These are phyloP conservation scores for Coemansia sp. DNA, from an alignment of 192 early-diverging fungal genomes.

Conservation along the genomic window DNA sequence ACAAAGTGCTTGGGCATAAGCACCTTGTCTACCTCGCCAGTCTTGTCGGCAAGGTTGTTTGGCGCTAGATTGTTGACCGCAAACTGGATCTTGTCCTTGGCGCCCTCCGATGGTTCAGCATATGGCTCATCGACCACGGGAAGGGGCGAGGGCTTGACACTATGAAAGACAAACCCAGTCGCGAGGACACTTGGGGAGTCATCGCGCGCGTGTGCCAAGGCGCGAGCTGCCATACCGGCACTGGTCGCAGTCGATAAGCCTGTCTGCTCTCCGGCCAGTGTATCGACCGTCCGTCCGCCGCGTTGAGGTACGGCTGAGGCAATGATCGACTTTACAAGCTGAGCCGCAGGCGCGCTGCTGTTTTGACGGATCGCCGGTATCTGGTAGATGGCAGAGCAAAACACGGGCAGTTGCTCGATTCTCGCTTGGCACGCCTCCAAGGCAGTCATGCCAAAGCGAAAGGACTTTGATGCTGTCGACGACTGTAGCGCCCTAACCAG, in stretches of 20 bases:
- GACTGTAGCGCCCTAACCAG: slow-evolving; percentile 87
- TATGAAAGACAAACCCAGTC: slow-evolving; percentile 26
- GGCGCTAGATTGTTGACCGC: slow-evolving; percentile 95
- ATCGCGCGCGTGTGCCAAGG: not conserved
- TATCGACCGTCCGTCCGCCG: slow-evolving; percentile 20
- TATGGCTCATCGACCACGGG: slow-evolving; percentile 29
- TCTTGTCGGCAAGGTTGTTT: slow-evolving; percentile 84
- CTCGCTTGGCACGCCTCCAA: slow-evolving; percentile 81
- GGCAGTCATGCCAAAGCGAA: slow-evolving; percentile 89
- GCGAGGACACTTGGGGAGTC: slow-evolving; percentile 1
- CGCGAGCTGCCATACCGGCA: slow-evolving; percentile 34
- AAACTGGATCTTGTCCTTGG: slow-evolving; percentile 95
- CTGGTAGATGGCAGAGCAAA: slow-evolving; percentile 80
- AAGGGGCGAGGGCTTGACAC: slow-evolving; percentile 41
- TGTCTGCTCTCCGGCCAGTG: slow-evolving; percentile 15
- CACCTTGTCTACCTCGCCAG: slow-evolving; percentile 63
- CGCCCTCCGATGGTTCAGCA: slow-evolving; percentile 51
- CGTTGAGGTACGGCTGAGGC: slow-evolving; percentile 22
- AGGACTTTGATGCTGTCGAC: slow-evolving; percentile 78
- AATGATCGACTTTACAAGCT: slow-evolving; percentile 45
- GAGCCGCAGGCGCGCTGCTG: slow-evolving; percentile 37
- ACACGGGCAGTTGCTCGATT: slow-evolving; percentile 90
- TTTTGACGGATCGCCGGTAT: slow-evolving; percentile 80
- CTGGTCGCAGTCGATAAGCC: slow-evolving; percentile 19
- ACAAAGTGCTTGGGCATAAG: slow-evolving; percentile 74